These are phyloP conservation scores for Claviceps arundinis DNA, from an alignment of 2,329 filamentous ascomycete genomes.

Conservation along the genomic window DNA sequence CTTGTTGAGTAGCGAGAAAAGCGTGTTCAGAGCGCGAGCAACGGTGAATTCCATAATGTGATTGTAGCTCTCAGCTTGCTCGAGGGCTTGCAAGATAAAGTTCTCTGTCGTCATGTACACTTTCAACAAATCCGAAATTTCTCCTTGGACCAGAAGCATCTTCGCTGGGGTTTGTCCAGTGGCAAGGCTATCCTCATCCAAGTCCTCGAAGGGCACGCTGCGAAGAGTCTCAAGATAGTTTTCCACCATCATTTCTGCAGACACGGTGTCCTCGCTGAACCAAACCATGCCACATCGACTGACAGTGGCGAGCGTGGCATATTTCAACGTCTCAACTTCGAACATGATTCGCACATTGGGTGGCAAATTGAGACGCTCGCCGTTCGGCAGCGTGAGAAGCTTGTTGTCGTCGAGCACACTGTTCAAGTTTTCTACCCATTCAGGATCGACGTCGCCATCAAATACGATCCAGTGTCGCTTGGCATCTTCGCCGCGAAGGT, in stretches of 20 bases:
- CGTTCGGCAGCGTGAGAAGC: constrained; percentile 88
- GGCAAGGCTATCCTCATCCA: constrained; percentile 80
- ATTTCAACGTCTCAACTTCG: constrained; percentile 94
- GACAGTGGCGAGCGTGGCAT: constrained; percentile 95
- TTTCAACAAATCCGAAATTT: constrained; percentile 68
- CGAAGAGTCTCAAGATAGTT: constrained; percentile 81
- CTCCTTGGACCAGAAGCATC: constrained; percentile 62
- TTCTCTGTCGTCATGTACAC: constrained; percentile 64
- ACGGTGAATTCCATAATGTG: constrained; percentile 99
- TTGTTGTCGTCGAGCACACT: constrained; percentile 99
- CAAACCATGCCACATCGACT: constrained; percentile 99
- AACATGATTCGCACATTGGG: constrained; percentile 98
- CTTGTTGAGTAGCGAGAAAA: constrained; percentile 95
- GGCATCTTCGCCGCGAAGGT: constrained; percentile 87
- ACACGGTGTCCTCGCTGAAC: constrained; percentile 98
- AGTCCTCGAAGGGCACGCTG: constrained; percentile 77
- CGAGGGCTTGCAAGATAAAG: constrained; percentile 67
- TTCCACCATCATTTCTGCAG: constrained; percentile 78
- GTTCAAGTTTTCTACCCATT: constrained; percentile 99
- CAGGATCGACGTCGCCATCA: constrained; percentile 95
- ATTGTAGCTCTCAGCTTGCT: constrained; percentile 63
- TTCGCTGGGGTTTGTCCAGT: constrained; percentile 65
- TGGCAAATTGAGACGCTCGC: constrained; percentile 90
- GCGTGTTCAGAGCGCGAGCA: constrained; percentile 76
- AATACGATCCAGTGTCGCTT: constrained; percentile 99